Evolutionary conservation across 2,329 filamentous ascomycete genomes (phyloP).

Genomic region (Verticillium klebahnii): DNA sequence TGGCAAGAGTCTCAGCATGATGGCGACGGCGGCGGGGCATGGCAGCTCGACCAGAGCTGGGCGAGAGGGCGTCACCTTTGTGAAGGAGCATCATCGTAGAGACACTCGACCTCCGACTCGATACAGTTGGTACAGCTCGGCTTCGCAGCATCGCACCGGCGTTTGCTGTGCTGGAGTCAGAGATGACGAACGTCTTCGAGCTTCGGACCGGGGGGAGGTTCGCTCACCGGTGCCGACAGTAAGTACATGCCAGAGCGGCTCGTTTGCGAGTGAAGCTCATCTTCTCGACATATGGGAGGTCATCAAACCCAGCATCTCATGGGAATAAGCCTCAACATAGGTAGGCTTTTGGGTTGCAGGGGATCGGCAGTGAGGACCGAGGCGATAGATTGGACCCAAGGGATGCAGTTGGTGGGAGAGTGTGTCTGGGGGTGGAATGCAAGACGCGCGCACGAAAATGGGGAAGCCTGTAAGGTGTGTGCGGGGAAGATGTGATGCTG

Average conservation of each 20-base stretch:
- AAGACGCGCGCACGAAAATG: background rate
- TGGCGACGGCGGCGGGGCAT: too few relatives aligned
- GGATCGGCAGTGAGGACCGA: background rate
- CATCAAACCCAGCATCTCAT: background rate
- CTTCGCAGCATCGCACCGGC: constrained; percentile 20
- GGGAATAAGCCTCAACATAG: background rate
- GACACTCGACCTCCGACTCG: constrained; percentile 19
- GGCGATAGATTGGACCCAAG: background rate
- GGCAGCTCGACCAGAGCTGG: background rate
- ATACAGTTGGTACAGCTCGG: constrained; percentile 19
- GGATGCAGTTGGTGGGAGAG: background rate
- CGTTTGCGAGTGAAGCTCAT: constrained; percentile 23
- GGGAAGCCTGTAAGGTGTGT: background rate
- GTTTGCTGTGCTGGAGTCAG: constrained; percentile 15
- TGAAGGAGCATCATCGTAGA: constrained; percentile 22
- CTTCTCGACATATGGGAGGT: background rate
- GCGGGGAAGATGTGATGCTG: background rate
- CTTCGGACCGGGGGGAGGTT: background rate
- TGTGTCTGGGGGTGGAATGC: background rate
- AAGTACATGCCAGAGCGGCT: constrained; percentile 22
- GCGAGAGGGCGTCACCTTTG: constrained; percentile 13
- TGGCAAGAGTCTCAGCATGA: background rate
- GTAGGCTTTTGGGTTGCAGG: background rate
- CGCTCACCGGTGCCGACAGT: constrained; percentile 20
- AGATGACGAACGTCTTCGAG: background rate